Base-by-base conservation (phyloP, 169 alveolate genomes). In the Cryptosporidium parvum region DNA sequence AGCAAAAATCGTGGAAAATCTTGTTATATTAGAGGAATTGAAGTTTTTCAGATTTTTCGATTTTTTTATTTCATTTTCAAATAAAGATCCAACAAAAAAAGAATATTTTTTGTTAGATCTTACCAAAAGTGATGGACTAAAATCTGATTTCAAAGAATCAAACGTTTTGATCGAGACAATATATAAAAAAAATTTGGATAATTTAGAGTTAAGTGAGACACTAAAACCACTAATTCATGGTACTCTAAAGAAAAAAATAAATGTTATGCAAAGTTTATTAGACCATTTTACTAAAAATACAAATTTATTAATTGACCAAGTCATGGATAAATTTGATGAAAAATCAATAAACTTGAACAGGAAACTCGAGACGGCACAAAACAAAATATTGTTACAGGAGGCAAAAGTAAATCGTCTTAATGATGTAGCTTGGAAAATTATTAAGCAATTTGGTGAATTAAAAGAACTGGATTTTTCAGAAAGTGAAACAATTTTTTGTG, bases 241-340 rank as follows among this genome's bases (percentile, higher is more conserved):
- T 16, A 62, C 42, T 42, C 45, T 80, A 8, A 80, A 62, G 33
- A 80, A 80, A 26, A 80, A 80, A 42, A 80, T 80, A 31, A 29
- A 53, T 9, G 59, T 53, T 12, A 80, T 80, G 75, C 75, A 62
- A 23, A 29, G 51, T 7, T 80, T 80, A 42, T 37, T 80, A 26
- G 67, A 80, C n/a, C 89, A 80, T 29, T 80, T 80, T 26, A 80
- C 75, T 23, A 59, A 80, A 42, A 80, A 65, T 59, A 80, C 89
- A 3, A 59, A 80, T 26, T 21, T 62, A 33, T 65, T 80, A 58
- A 80, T 80, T 16, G 75, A 59, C 33, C 73, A 80, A 45, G 31
- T 53, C 3, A 80, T 62, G 75, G 75, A 62, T 44, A 62, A 65
- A 65, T 65, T 80, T 62, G 89, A 80, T 23, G 67, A 80, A 42